These are phyloP conservation scores for Hemerocallis citrina DNA, from an alignment of 106 monocot genomes.

Conservation along the genomic window DNA sequence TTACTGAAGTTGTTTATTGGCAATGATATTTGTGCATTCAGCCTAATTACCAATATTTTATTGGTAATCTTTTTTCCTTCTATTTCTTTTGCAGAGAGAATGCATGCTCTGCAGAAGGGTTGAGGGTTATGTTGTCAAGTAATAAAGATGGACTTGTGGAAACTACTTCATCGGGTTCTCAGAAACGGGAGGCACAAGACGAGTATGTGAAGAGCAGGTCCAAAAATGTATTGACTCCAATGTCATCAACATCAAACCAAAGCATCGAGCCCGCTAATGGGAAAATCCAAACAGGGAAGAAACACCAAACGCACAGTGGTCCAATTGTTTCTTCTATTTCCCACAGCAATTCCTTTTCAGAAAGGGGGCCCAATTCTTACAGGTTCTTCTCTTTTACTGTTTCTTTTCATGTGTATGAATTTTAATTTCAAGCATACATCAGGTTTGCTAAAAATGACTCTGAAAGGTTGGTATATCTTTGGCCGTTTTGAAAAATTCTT, in stretches of 20 bases:
- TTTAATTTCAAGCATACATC: too few relatives aligned
- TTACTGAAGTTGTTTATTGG: too few relatives aligned
- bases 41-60: too few relatives aligned
- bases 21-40: too few relatives aligned
- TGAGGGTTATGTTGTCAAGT: slow-evolving; percentile 7
- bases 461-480: too few relatives aligned
- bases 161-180: slow-evolving; percentile 14
- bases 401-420: too few relatives aligned
- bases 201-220: slow-evolving; percentile 11
- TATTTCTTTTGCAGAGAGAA: slow-evolving; percentile 19
- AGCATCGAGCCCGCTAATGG: slow-evolving; percentile 17
- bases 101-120: slow-evolving; percentile 3
- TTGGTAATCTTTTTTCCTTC: too few relatives aligned
- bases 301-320: slow-evolving; percentile 45
- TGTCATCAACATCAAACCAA: slow-evolving; percentile 36
- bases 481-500: too few relatives aligned
- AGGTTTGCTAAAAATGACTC: too few relatives aligned
- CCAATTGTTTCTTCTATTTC: slow-evolving; percentile 25
- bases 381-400: slow-evolving; percentile 25
- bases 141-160: slow-evolving; percentile 25
- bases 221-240: slow-evolving; percentile 27
- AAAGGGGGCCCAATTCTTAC: slow-evolving; percentile 37
- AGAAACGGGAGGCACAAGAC: too few relatives aligned
- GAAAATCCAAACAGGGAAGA: slow-evolving; percentile 30
- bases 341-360: slow-evolving; percentile 20